phyloP scores from a whole-genome alignment of 2,329 filamentous ascomycete species.

The Botrytis hyacinthi region DNA sequence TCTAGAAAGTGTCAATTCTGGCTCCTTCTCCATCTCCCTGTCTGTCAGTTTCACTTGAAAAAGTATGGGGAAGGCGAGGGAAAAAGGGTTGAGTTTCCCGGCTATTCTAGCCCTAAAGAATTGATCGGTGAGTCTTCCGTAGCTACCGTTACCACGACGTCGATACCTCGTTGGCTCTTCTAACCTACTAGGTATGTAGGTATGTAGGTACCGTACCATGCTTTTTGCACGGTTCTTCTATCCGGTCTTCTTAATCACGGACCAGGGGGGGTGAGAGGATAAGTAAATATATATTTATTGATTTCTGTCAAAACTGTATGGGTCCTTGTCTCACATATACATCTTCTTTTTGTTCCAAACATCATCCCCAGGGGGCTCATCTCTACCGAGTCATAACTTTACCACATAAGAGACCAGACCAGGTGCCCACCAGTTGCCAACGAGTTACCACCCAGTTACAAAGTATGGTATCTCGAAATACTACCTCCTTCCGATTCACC shows the following conservation, averaged over 20 bases:
- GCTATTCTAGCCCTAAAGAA: conserved; percentile 7
- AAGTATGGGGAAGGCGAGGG: neutral
- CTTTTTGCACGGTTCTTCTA: neutral
- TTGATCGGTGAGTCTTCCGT: conserved; percentile 1
- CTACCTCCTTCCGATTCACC: neutral
- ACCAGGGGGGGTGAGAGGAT: neutral
- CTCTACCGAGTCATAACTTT: neutral
- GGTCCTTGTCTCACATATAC: conserved; percentile 4
- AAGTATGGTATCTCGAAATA: neutral
- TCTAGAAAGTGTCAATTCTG: conserved; percentile 5
- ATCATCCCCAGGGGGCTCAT: neutral
- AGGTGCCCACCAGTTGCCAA: neutral
- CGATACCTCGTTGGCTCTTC: neutral
- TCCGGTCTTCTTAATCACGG: neutral
- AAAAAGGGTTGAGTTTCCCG: neutral
- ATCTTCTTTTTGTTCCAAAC: neutral
- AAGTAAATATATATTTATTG: neutral
- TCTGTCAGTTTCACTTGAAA: neutral
- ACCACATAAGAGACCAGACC: neutral
- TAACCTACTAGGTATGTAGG: neutral
- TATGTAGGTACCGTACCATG: neutral
- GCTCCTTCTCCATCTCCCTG: neutral
- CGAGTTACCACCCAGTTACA: neutral
- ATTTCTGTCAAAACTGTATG: neutral
- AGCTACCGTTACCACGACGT: neutral